Percentiles rank a stretch among this genome's conserved stretches.
Conservation (phyloP, 140 eudicot species). For the Oenanthe javanica region DNA sequence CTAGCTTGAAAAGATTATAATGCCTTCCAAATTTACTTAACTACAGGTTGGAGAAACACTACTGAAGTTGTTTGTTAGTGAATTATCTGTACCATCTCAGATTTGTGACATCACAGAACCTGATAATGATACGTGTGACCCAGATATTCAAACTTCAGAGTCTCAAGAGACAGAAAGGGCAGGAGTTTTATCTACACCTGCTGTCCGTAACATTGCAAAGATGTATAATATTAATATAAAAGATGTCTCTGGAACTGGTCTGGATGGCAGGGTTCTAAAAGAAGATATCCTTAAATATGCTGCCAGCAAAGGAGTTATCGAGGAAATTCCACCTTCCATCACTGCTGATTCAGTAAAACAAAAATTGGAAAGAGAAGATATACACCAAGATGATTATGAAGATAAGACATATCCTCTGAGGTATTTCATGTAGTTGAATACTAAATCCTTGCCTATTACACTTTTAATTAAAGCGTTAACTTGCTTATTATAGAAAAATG, state of each 20-base stretch:
- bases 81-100: slow-evolving; percentile 19
- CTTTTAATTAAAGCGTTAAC: too few species aligned
- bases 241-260: slow-evolving; percentile 63
- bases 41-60: slow-evolving; percentile 95
- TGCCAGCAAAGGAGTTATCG: slow-evolving; percentile 32
- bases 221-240: slow-evolving; percentile 50
- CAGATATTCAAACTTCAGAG: slow-evolving; percentile 19
- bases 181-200: slow-evolving; percentile 78
- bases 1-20: too few species aligned
- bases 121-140: slow-evolving; percentile 17
- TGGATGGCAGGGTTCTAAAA: slow-evolving; percentile 72
- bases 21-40: slow-evolving; percentile 1
- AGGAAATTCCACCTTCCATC: slow-evolving; percentile 23
- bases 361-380: slow-evolving; percentile 30
- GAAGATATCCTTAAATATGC: slow-evolving; percentile 64
- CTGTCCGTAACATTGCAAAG: slow-evolving; percentile 75
- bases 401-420: slow-evolving; percentile 56
- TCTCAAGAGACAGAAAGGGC: slow-evolving; percentile 19
- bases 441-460: neutral
- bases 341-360: slow-evolving; percentile 28
- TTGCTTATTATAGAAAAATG: neutral
- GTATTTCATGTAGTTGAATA: slow-evolving; percentile 20
- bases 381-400: slow-evolving; percentile 37
- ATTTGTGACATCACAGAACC: slow-evolving; percentile 14
- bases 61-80: slow-evolving; percentile 51